A percentile compares a stretch with the other conserved stretches of the same genome.
phyloP scores from a whole-genome alignment of 1,284 basidiomycete species.

The Uromyces viciae-fabae region DNA sequence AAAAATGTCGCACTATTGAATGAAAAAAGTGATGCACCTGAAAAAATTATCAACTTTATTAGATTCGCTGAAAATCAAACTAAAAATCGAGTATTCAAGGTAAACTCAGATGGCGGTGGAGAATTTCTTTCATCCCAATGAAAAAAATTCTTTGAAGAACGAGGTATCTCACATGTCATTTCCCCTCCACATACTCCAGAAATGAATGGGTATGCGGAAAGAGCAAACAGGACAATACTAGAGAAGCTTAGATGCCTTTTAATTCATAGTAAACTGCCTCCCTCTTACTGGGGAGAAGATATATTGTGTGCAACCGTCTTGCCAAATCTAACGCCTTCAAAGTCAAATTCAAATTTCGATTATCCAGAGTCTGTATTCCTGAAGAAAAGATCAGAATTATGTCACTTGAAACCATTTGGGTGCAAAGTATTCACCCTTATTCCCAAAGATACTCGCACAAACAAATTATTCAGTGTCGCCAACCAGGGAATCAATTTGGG shows the following conservation, averaged over 20 bases:
- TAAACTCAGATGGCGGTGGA: slow-evolving; percentile 54
- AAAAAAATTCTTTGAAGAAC: background rate
- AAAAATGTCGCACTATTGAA: too few relatives aligned
- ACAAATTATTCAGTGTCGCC: background rate
- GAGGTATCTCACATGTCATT: background rate
- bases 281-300: background rate
- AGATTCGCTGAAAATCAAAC: too few relatives aligned
- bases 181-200: slow-evolving; percentile 12
- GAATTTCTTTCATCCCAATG: slow-evolving; percentile 48
- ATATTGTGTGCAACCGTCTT: background rate
- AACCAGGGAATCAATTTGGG: background rate
- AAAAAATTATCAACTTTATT: too few relatives aligned
- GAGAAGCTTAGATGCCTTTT: slow-evolving; percentile 1
- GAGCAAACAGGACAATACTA: slow-evolving; percentile 1
- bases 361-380: too few relatives aligned
- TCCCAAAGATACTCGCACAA: background rate
- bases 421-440: background rate
- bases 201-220: slow-evolving; percentile 16
- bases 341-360: background rate
- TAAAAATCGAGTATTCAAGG: slow-evolving; percentile 54
- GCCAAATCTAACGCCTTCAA: background rate
- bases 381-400: slow-evolving; percentile 3
- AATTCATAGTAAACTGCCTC: background rate
- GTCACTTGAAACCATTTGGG: background rate
- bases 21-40: too few relatives aligned